A percentile compares a stretch with the other conserved stretches of the same genome.
These are phyloP conservation scores for Suillus variegatus DNA, from an alignment of 768 basidiomycete genomes.

Conservation along the genomic window DNA sequence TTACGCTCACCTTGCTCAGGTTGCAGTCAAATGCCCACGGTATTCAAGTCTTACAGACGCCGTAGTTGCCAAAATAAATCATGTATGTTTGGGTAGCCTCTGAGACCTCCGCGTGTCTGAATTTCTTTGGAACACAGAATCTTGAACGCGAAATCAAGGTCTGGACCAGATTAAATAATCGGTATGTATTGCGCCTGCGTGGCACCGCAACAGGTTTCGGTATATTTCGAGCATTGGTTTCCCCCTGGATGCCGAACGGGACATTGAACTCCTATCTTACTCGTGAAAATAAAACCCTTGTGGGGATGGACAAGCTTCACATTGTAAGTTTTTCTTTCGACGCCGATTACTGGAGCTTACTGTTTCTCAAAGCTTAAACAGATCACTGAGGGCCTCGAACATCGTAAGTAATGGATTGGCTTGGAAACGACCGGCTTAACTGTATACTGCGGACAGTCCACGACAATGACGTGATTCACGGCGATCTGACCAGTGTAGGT, in stretches of 20 bases:
- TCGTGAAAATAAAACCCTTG: neutral
- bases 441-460: constrained; percentile 1
- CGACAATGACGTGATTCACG: constrained; percentile 40
- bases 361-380: constrained; percentile 1
- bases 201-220: constrained; percentile 23
- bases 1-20: constrained; percentile 2
- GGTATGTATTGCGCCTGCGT: constrained; percentile 20
- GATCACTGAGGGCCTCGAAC: constrained; percentile 19
- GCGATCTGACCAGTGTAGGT: constrained; percentile 45
- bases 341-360: neutral
- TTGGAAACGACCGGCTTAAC: no score
- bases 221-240: constrained; percentile 31
- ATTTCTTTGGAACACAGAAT: constrained; percentile 14
- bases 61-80: neutral
- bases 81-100: neutral
- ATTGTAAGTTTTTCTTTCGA: constrained; percentile 15
- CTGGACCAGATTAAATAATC: constrained; percentile 21
- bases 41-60: neutral
- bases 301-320: neutral
- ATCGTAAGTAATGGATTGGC: constrained; percentile 8
- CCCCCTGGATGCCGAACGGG: constrained; percentile 41
- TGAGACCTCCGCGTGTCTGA: neutral
- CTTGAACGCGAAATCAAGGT: constrained; percentile 23
- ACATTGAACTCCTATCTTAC: constrained; percentile 33
- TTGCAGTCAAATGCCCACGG: constrained; percentile 10